phyloP scores from a whole-genome alignment of 768 basidiomycete species.

The Termitomyces sp. region DNA sequence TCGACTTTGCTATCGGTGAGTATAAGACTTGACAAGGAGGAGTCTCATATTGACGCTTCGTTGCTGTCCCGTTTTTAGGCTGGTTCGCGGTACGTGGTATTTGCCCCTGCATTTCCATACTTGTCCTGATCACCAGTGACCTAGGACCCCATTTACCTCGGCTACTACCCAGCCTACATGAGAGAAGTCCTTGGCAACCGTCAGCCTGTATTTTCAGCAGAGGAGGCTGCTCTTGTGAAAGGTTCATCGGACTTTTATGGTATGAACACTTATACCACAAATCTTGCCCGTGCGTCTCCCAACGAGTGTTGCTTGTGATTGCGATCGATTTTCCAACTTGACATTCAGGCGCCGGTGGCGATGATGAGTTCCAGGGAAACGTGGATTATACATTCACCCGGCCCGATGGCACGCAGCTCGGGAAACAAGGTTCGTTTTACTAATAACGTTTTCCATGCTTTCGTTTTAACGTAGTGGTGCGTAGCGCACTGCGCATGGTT shows the following conservation, averaged over 20 bases:
- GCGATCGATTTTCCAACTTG: background rate
- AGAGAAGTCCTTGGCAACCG: constrained; percentile 50
- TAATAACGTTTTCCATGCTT: too few species aligned
- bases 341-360: constrained; percentile 46
- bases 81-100: constrained; percentile 48
- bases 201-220: constrained; percentile 52
- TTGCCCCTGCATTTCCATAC: background rate
- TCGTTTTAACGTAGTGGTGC: background rate
- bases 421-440: constrained; percentile 44
- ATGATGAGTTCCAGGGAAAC: constrained; percentile 59
- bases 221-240: constrained; percentile 51
- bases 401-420: constrained; percentile 59
- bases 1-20: constrained; percentile 67
- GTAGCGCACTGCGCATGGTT: constrained; percentile 61
- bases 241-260: constrained; percentile 70
- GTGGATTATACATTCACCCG: constrained; percentile 58
- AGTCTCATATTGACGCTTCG: constrained; percentile 14
- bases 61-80: constrained; percentile 30
- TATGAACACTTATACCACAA: constrained; percentile 69
- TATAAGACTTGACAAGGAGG: background rate
- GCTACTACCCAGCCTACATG: constrained; percentile 59
- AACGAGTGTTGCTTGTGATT: background rate
- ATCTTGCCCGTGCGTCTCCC: constrained; percentile 44
- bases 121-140: constrained; percentile 7
- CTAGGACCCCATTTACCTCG: constrained; percentile 67